A percentile compares a stretch with the other conserved stretches of the same genome.
Evolutionary conservation across 768 basidiomycete genomes (phyloP).

Genomic region (Butyriboletus loyo): DNA sequence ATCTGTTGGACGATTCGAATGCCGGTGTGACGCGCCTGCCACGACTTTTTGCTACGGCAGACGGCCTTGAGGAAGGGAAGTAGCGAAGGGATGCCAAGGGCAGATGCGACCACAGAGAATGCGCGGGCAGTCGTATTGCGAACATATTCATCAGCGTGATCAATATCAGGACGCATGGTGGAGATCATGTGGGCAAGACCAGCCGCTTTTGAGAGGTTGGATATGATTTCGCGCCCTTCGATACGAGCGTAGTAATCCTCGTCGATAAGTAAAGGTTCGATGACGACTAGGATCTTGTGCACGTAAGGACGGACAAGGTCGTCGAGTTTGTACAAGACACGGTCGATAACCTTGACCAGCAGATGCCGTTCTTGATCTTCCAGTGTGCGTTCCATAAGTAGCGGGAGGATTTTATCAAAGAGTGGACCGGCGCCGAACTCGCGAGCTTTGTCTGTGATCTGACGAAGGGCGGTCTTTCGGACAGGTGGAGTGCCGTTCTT

Average conservation of each 20-base stretch:
- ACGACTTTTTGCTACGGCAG: constrained; percentile 98
- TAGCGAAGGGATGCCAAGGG: constrained; percentile 94
- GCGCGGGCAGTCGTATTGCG: constrained; percentile 99
- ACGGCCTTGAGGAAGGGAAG: constrained; percentile 98
- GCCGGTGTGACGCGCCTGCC: constrained; percentile 99
- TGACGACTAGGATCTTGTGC: constrained; percentile 99
- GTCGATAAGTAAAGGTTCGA: constrained; percentile 97
- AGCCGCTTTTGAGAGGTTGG: constrained; percentile 96
- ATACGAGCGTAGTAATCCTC: constrained; percentile 97
- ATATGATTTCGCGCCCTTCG: constrained; percentile 98
- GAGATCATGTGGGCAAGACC: constrained; percentile 99
- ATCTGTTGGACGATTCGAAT: constrained; percentile 99
- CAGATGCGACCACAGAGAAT: constrained; percentile 98
- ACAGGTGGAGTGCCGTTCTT: constrained; percentile 99
- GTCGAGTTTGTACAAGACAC: constrained; percentile 97
- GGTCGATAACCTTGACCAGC: constrained; percentile 98
- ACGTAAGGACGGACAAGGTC: constrained; percentile 98
- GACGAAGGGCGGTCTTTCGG: constrained; percentile 93
- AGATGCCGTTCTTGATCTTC: constrained; percentile 99
- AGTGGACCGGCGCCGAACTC: constrained; percentile 97
- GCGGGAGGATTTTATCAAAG: constrained; percentile 96
- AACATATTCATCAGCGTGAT: constrained; percentile 98
- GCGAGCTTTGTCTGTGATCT: constrained; percentile 98
- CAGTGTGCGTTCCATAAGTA: constrained; percentile 96
- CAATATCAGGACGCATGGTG: constrained; percentile 99